Percentiles rank a stretch among this genome's conserved stretches.
These are phyloP conservation scores for Penicillium capsulatum DNA, from an alignment of 2,329 filamentous ascomycete genomes.

Conservation along the genomic window DNA sequence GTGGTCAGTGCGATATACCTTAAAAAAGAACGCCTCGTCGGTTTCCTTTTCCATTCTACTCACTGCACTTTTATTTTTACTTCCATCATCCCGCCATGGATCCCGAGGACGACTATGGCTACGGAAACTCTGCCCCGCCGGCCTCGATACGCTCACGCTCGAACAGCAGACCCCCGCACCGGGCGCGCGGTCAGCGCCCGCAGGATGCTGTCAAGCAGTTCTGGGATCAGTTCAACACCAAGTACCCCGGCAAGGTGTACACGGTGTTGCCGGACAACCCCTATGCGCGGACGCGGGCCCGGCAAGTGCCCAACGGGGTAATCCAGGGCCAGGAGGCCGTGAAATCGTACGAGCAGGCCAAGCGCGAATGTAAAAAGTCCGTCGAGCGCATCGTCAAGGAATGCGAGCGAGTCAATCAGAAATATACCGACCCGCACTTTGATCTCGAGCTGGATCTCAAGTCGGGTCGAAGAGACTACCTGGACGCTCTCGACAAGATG, in stretches of 20 bases:
- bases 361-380: constrained; percentile 60
- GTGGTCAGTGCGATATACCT: constrained; percentile 7
- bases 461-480: constrained; percentile 49
- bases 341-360: constrained; percentile 69
- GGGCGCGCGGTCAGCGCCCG: constrained; percentile 54
- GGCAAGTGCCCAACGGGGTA: constrained; percentile 52
- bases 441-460: constrained; percentile 76
- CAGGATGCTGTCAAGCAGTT: constrained; percentile 68
- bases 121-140: constrained; percentile 22
- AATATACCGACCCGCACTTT: constrained; percentile 82
- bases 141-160: constrained; percentile 30
- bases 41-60: not conserved
- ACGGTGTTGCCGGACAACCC: constrained; percentile 66
- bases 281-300: constrained; percentile 58
- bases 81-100: constrained; percentile 21
- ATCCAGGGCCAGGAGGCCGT: constrained; percentile 55
- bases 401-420: constrained; percentile 74
- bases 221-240: constrained; percentile 68
- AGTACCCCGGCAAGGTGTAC: constrained; percentile 67
- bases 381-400: constrained; percentile 57
- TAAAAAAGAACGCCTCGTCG: not conserved
- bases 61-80: no score
- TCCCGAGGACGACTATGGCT: constrained; percentile 27
- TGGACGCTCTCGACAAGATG: constrained; percentile 44
- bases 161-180: constrained; percentile 30